These are phyloP conservation scores for Penicillium canescens DNA, from an alignment of 495 filamentous ascomycete genomes.

Conservation along the genomic window DNA sequence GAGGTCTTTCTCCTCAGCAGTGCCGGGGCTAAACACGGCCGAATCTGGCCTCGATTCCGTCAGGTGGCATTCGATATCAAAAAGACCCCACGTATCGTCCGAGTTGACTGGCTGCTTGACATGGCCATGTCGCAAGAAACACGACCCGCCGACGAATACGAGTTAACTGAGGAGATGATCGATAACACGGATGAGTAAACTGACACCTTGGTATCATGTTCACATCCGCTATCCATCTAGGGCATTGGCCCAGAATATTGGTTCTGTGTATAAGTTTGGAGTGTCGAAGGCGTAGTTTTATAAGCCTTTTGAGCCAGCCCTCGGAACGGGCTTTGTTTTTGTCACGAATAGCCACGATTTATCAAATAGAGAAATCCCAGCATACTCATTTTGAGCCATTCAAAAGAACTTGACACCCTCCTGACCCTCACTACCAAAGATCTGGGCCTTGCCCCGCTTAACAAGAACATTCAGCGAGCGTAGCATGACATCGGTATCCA, in stretches of 20 bases:
- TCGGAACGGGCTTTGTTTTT: slow-evolving; percentile 20
- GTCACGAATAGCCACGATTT: slow-evolving; percentile 30
- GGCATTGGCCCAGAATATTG: neutral
- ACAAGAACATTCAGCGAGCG: slow-evolving; percentile 78
- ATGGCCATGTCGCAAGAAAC: slow-evolving; percentile 84
- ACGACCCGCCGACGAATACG: slow-evolving; percentile 63
- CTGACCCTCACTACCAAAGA: slow-evolving; percentile 84
- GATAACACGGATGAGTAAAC: slow-evolving; percentile 27
- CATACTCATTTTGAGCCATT: slow-evolving; percentile 11
- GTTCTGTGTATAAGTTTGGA: slow-evolving; percentile 19
- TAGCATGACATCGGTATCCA: slow-evolving; percentile 77
- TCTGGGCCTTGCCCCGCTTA: slow-evolving; percentile 86
- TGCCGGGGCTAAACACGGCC: slow-evolving; percentile 60
- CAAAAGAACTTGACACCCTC: slow-evolving; percentile 96
- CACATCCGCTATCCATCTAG: neutral
- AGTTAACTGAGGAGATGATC: slow-evolving; percentile 40
- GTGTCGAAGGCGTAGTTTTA: slow-evolving; percentile 9
- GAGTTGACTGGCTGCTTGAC: slow-evolving; percentile 84
- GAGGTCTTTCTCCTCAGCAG: slow-evolving; percentile 79
- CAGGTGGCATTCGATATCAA: slow-evolving; percentile 70
- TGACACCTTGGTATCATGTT: neutral
- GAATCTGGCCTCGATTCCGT: slow-evolving; percentile 77
- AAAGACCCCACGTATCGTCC: slow-evolving; percentile 74
- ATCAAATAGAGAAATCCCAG: slow-evolving; percentile 11
- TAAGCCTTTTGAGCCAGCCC: slow-evolving; percentile 1